Conservation (phyloP, 306 rosid genomes). For the Lotus japonicus region DNA sequence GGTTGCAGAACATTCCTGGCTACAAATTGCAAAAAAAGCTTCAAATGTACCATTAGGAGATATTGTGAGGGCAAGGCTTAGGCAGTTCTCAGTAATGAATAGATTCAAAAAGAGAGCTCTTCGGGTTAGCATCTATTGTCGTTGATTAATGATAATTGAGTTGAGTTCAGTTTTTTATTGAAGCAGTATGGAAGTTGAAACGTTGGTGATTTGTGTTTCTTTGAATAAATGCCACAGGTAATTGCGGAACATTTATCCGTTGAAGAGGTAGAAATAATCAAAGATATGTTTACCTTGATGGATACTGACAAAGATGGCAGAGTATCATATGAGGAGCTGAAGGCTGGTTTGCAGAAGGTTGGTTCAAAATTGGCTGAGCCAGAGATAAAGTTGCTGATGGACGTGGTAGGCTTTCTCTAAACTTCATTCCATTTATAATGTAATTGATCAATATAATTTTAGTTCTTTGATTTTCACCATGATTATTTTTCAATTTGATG, state of each 20-base stretch:
- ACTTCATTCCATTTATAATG: no score
- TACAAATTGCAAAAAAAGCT: slow-evolving; percentile 93
- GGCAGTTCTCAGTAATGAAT: slow-evolving; percentile 95
- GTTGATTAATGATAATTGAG: slow-evolving; percentile 17
- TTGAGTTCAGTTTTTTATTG: slow-evolving; percentile 10
- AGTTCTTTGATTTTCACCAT: not conserved
- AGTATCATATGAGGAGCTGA: slow-evolving; percentile 82
- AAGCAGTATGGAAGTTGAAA: not conserved
- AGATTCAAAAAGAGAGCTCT: slow-evolving; percentile 96
- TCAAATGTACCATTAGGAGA: slow-evolving; percentile 94
- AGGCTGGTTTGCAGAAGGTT: slow-evolving; percentile 80
- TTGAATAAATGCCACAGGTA: slow-evolving; percentile 52
- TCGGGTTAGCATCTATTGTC: slow-evolving; percentile 57
- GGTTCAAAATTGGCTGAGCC: slow-evolving; percentile 98
- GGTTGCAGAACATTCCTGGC: slow-evolving; percentile 89
- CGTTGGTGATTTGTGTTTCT: slow-evolving; percentile 18
- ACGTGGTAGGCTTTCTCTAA: slow-evolving; percentile 60
- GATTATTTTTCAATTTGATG: not conserved
- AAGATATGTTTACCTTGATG: slow-evolving; percentile 94
- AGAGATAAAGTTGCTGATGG: slow-evolving; percentile 98
- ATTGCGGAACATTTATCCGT: slow-evolving; percentile 94
- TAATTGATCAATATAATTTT: not conserved
- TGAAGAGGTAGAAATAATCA: slow-evolving; percentile 96
- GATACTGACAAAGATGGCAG: slow-evolving; percentile 90
- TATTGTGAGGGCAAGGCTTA: slow-evolving; percentile 92